phyloP scores from a whole-genome alignment of 192 early-diverging fungal genomes.

The Thoreauomyces humboldtii region DNA sequence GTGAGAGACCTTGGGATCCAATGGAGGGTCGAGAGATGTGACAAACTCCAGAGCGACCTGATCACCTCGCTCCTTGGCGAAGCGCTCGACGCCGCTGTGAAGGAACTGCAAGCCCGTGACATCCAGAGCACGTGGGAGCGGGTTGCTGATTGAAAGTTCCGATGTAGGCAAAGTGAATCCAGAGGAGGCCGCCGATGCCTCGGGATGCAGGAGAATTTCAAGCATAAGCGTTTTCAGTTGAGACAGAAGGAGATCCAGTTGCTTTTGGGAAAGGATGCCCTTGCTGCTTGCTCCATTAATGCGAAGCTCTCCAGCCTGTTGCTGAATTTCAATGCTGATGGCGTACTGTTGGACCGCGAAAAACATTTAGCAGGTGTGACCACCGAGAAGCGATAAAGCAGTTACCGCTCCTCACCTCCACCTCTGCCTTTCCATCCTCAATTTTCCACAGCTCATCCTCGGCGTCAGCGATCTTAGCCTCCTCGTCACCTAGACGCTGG shows the following conservation, averaged over 20 bases:
- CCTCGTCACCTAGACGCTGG: too few relatives aligned
- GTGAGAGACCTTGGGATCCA: too few relatives aligned
- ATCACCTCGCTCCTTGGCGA: not conserved
- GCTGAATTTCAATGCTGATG: conserved; percentile 12
- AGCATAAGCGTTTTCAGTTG: conserved; percentile 5
- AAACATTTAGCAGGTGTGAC: too few relatives aligned
- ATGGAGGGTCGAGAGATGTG: not conserved
- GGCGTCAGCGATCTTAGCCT: not conserved
- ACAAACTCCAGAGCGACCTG: conserved; percentile 10
- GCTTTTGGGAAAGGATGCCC: not conserved
- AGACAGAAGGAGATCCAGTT: not conserved
- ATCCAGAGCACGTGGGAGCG: too few relatives aligned
- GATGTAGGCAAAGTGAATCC: not conserved
- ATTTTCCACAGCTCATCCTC: conserved; percentile 1
- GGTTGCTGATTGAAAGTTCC: not conserved
- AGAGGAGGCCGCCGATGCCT: not conserved
- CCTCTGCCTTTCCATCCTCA: not conserved
- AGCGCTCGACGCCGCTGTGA: not conserved
- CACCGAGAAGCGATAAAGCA: too few relatives aligned
- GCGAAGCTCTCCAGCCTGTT: not conserved
- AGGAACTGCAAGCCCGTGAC: not conserved
- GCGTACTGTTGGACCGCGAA: conserved; percentile 14
- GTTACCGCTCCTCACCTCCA: conserved; percentile 19
- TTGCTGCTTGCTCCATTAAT: conserved; percentile 1
- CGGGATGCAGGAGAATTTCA: not conserved